Evolutionary conservation across 768 basidiomycete species (phyloP).

Genomic region (Pleurotus platypus): DNA sequence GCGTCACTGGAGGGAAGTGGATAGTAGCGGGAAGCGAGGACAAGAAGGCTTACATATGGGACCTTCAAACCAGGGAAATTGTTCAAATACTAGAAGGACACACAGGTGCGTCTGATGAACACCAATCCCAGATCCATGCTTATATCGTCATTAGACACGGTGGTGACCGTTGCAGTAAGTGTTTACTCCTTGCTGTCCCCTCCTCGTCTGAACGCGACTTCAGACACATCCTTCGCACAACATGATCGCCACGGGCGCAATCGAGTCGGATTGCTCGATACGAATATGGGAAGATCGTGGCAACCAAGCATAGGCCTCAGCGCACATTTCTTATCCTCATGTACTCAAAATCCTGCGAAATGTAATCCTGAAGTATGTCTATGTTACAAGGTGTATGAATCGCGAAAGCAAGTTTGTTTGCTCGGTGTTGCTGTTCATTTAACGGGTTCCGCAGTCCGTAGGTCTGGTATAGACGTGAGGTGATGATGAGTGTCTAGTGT

Average conservation of each 20-base stretch:
- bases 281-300: conserved; percentile 76
- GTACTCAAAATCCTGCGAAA: neutral
- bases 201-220: conserved; percentile 8
- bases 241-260: conserved; percentile 84
- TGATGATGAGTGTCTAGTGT: neutral
- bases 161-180: conserved; percentile 76
- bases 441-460: conserved; percentile 59
- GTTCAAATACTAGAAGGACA: conserved; percentile 81
- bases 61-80: conserved; percentile 82
- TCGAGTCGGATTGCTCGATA: conserved; percentile 80
- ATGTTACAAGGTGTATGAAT: conserved; percentile 2
- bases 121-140: neutral
- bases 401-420: neutral
- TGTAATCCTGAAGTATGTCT: conserved; percentile 1
- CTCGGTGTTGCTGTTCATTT: conserved; percentile 28
- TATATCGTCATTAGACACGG: conserved; percentile 45
- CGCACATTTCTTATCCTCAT: neutral
- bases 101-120: conserved; percentile 38
- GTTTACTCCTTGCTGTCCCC: neutral
- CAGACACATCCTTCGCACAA: conserved; percentile 85
- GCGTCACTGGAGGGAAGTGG: conserved; percentile 84
- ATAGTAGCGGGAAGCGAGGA: conserved; percentile 92
- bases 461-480: conserved; percentile 31
- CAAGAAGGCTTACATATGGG: conserved; percentile 87
- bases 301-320: neutral